Evolutionary conservation across 148 eudicot species (phyloP).

Genomic region (Nepenthes gracilis): DNA sequence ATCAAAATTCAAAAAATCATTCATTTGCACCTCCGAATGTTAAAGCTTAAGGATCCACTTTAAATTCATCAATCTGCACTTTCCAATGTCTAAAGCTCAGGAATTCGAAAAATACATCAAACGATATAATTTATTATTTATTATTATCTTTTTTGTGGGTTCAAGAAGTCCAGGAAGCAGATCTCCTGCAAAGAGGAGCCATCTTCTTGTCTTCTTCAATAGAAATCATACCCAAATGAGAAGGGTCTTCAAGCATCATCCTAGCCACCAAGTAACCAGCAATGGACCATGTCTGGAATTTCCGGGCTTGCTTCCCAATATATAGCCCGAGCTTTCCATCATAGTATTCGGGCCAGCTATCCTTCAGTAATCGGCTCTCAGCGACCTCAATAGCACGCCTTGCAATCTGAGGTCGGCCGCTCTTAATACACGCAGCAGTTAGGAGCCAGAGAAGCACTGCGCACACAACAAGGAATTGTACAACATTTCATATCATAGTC

Average conservation of each 20-base stretch:
- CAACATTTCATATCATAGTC: too few species aligned
- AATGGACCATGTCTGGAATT: constrained; percentile 32
- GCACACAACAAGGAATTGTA: too few species aligned
- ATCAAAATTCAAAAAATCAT: too few species aligned
- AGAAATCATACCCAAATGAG: constrained; percentile 11
- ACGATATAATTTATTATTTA: too few species aligned
- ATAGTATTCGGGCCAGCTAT: constrained; percentile 5
- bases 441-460: constrained; percentile 34
- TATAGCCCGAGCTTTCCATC: constrained; percentile 28
- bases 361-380: constrained; percentile 16
- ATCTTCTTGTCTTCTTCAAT: constrained; percentile 24
- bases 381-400: constrained; percentile 26
- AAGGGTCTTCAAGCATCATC: constrained; percentile 35
- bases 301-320: constrained; percentile 28
- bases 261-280: constrained; percentile 35
- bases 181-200: constrained; percentile 20
- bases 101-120: too few species aligned
- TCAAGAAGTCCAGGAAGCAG: constrained; percentile 20
- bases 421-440: constrained; percentile 26
- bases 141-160: too few species aligned
- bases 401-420: constrained; percentile 24
- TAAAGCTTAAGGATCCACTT: too few species aligned
- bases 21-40: too few species aligned
- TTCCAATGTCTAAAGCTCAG: too few species aligned
- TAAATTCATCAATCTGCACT: too few species aligned